Conservation (phyloP, 169 alveolate species). For the Cryptosporidium ryanae region DNA sequence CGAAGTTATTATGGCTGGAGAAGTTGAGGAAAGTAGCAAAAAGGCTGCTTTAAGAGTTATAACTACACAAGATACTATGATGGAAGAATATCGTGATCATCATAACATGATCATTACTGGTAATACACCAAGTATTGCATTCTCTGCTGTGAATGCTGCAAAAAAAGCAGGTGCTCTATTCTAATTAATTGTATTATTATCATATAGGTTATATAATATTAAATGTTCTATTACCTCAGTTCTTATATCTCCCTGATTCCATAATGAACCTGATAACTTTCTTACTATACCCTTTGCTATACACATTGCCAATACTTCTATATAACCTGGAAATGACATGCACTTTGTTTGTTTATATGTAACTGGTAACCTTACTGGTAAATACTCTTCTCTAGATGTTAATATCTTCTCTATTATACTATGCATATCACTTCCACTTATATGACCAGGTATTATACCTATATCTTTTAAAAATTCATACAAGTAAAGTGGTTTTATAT, state of each 20-base stretch:
- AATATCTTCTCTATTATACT: constrained; percentile 36
- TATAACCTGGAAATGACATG: constrained; percentile 64
- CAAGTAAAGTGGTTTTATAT: constrained; percentile 50
- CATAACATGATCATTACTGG: constrained; percentile 14
- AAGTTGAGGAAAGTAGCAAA: constrained; percentile 93
- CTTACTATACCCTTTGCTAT: constrained; percentile 68
- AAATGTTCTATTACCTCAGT: constrained; percentile 72
- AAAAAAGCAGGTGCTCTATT: constrained; percentile 74
- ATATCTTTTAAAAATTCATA: constrained; percentile 31
- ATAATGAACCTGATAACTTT: constrained; percentile 60
- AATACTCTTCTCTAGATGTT: constrained; percentile 43
- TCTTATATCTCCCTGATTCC: constrained; percentile 73
- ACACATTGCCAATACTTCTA: constrained; percentile 63
- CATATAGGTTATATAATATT: constrained; percentile 46
- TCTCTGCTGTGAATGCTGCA: constrained; percentile 56
- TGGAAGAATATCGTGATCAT: constrained; percentile 90
- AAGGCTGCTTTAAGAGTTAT: constrained; percentile 92
- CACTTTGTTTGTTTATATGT: constrained; percentile 45
- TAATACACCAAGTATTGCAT: constrained; percentile 38
- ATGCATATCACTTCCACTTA: constrained; percentile 63
- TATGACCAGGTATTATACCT: constrained; percentile 70
- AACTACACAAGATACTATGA: constrained; percentile 93
- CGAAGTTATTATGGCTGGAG: constrained; percentile 92
- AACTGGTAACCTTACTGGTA: constrained; percentile 52
- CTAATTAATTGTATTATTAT: constrained; percentile 12